Evolutionary conservation across 2,329 filamentous ascomycete species (phyloP).

Genomic region (Colletotrichum orbiculare): DNA sequence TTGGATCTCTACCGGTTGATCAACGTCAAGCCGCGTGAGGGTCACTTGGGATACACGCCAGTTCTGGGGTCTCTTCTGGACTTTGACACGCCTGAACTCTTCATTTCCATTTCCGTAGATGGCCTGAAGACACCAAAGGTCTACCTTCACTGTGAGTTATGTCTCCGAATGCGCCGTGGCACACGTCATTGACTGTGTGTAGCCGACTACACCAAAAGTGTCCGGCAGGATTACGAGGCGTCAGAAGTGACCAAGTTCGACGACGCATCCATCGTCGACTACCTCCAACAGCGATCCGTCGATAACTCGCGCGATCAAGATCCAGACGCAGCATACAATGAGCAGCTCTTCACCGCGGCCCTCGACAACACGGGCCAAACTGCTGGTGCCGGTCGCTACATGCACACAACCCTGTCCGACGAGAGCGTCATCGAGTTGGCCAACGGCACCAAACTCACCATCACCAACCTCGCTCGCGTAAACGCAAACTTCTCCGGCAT

Average conservation of each 20-base stretch:
- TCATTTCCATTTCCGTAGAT: slow-evolving; percentile 38
- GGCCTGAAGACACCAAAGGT: slow-evolving; percentile 30
- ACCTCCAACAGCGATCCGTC: slow-evolving; percentile 33
- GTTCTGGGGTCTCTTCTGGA: slow-evolving; percentile 25
- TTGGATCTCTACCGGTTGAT: slow-evolving; percentile 38
- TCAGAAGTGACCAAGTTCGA: slow-evolving; percentile 29
- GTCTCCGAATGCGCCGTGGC: neutral
- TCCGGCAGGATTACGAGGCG: slow-evolving; percentile 12
- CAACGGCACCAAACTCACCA: slow-evolving; percentile 25
- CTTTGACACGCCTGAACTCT: slow-evolving; percentile 24
- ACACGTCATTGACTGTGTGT: neutral
- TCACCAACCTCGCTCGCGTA: slow-evolving; percentile 30
- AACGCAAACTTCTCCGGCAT: slow-evolving; percentile 30
- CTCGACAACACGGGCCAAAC: slow-evolving; percentile 17
- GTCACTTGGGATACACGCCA: slow-evolving; percentile 34
- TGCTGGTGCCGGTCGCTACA: neutral
- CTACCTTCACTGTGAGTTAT: slow-evolving; percentile 27
- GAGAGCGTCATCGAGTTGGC: slow-evolving; percentile 33
- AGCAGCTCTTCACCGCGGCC: slow-evolving; percentile 28
- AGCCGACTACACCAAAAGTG: slow-evolving; percentile 33
- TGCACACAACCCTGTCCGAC: slow-evolving; percentile 27
- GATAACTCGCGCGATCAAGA: slow-evolving; percentile 36
- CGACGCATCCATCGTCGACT: slow-evolving; percentile 12
- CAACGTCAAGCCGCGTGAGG: slow-evolving; percentile 33
- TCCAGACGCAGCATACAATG: slow-evolving; percentile 38